These are phyloP conservation scores for Nicotiana rustica DNA, from an alignment of 305 asterid genomes.

Conservation along the genomic window DNA sequence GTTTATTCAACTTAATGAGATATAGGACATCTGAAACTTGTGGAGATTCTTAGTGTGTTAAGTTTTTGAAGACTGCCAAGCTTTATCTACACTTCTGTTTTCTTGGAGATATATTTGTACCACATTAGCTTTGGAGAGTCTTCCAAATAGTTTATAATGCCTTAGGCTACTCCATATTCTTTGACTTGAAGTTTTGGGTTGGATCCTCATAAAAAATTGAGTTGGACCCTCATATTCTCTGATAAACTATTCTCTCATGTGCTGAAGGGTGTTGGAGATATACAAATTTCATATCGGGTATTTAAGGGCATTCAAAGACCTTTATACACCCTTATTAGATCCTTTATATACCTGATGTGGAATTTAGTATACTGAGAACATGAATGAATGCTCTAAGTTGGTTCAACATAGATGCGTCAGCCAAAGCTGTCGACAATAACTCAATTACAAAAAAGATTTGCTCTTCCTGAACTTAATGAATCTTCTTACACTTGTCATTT, in stretches of 20 bases:
- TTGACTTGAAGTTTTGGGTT: slow-evolving; percentile 18
- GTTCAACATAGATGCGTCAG: slow-evolving; percentile 15
- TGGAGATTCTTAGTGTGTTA: slow-evolving; percentile 10
- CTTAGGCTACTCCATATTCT: neutral
- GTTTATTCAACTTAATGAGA: slow-evolving; percentile 25
- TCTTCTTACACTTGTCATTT: slow-evolving; percentile 2
- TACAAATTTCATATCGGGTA: slow-evolving; percentile 1
- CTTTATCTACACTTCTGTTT: neutral
- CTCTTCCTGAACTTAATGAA: neutral
- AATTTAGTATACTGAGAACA: neutral
- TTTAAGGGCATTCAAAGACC: slow-evolving; percentile 3
- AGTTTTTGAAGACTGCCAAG: slow-evolving; percentile 27
- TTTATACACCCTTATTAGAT: neutral
- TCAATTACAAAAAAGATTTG: neutral
- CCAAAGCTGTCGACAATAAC: neutral
- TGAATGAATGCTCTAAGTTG: neutral
- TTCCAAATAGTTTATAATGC: neutral
- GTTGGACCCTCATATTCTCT: slow-evolving; percentile 27
- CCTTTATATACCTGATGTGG: neutral
- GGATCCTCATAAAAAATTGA: neutral
- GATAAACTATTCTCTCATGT: slow-evolving; percentile 2
- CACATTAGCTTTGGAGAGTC: slow-evolving; percentile 18
- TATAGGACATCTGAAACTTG: slow-evolving; percentile 20
- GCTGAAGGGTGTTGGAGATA: slow-evolving; percentile 17
- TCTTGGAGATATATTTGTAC: neutral